phyloP scores from a whole-genome alignment of 768 basidiomycete genomes.

The Coprinopsis sp. region DNA sequence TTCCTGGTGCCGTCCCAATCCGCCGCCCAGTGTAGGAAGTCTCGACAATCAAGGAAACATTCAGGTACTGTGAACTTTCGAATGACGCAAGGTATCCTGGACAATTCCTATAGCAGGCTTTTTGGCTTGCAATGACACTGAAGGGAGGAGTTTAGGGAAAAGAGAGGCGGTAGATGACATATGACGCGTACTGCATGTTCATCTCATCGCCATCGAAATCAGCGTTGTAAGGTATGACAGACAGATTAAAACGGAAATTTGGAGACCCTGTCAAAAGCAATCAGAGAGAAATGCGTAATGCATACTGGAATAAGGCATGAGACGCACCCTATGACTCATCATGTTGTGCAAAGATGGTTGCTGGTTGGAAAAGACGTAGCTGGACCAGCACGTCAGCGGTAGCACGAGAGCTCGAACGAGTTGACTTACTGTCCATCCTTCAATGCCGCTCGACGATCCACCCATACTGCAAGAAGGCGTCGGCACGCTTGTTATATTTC shows the following conservation, averaged over 20 bases:
- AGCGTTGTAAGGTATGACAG: slow-evolving; percentile 98
- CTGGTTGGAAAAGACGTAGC: slow-evolving; percentile 93
- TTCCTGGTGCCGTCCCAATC: slow-evolving; percentile 85
- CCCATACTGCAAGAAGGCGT: slow-evolving; percentile 93
- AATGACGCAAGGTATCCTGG: slow-evolving; percentile 93
- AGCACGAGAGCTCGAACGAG: slow-evolving; percentile 3
- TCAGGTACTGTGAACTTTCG: slow-evolving; percentile 98
- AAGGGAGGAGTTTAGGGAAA: no score
- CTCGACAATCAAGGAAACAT: no score
- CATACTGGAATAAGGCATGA: slow-evolving; percentile 98
- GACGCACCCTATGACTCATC: slow-evolving; percentile 97
- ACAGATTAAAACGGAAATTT: slow-evolving; percentile 98
- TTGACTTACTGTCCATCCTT: slow-evolving; percentile 93
- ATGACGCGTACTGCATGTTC: slow-evolving; percentile 94
- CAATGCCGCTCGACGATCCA: slow-evolving; percentile 98
- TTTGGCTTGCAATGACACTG: slow-evolving; percentile 99
- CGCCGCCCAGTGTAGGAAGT: no score
- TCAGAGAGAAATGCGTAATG: slow-evolving; percentile 13
- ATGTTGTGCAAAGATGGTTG: slow-evolving; percentile 99
- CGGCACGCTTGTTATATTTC: slow-evolving; percentile 92
- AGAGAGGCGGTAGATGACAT: no score
- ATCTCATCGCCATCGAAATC: slow-evolving; percentile 99
- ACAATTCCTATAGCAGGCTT: slow-evolving; percentile 99
- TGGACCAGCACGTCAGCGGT: slow-evolving; percentile 26
- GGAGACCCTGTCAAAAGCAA: slow-evolving; percentile 9